Conservation (phyloP, 495 filamentous ascomycete genomes). For the Xylaria telfairii region DNA sequence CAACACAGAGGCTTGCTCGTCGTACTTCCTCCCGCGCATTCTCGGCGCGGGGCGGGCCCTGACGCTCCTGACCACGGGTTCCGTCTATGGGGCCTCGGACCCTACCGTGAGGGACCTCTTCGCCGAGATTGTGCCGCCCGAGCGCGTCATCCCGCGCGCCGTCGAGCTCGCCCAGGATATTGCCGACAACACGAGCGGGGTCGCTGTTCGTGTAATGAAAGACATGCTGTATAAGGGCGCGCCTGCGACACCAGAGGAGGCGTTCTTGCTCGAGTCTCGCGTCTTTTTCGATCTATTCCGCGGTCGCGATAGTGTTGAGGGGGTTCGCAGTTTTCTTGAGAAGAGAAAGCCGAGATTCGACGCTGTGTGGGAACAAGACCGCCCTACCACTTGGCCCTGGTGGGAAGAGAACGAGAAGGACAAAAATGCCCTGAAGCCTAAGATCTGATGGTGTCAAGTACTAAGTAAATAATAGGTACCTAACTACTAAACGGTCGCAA, state of each 20-base stretch:
- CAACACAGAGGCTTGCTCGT: conserved; percentile 67
- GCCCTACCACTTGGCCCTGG: conserved; percentile 55
- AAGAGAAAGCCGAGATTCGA: conserved; percentile 59
- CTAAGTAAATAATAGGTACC: neutral
- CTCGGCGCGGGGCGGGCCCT: conserved; percentile 64
- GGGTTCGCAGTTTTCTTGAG: conserved; percentile 51
- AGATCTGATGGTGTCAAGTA: conserved; percentile 27
- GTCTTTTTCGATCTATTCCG: conserved; percentile 63
- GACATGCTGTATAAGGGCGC: conserved; percentile 66
- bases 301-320: conserved; percentile 56
- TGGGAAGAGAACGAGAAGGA: conserved; percentile 46
- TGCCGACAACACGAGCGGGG: conserved; percentile 61
- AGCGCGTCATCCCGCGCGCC: conserved; percentile 60
- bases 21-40: conserved; percentile 67
- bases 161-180: conserved; percentile 65
- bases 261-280: conserved; percentile 64
- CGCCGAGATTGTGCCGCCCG: conserved; percentile 57
- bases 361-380: conserved; percentile 55
- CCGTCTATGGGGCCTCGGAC: conserved; percentile 58
- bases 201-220: conserved; percentile 61
- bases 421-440: conserved; percentile 21
- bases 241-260: conserved; percentile 57
- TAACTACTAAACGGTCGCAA: neutral
- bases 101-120: conserved; percentile 63
- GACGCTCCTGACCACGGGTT: conserved; percentile 64